A percentile compares a stretch with the other conserved stretches of the same genome.
Conservation (phyloP, 1,139 yeast species). For the Waltiozyma sp. region DNA sequence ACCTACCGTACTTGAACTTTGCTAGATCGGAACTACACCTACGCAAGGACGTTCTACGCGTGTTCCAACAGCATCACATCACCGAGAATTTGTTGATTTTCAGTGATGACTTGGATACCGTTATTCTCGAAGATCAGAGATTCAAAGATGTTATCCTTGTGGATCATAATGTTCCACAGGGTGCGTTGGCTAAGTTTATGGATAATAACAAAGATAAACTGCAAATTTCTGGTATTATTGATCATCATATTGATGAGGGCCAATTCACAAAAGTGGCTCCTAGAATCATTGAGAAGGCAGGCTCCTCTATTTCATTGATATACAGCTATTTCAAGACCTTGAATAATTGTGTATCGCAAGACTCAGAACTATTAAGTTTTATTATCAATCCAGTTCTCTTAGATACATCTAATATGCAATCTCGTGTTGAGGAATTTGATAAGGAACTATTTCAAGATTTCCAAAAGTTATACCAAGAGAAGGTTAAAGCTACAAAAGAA, state of each 20-base stretch:
- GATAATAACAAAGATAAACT: slow-evolving; percentile 13
- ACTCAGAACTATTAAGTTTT: slow-evolving; percentile 32
- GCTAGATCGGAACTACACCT: slow-evolving; percentile 52
- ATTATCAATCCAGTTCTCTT: slow-evolving; percentile 58
- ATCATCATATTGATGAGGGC: slow-evolving; percentile 76
- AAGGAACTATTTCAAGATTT: neutral
- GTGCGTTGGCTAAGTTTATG: slow-evolving; percentile 26
- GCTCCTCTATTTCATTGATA: slow-evolving; percentile 73
- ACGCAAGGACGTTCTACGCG: slow-evolving; percentile 57
- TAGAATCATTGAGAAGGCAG: slow-evolving; percentile 47
- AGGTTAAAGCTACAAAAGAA: slow-evolving; percentile 31
- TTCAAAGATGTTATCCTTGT: slow-evolving; percentile 45
- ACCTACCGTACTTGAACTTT: slow-evolving; percentile 61
- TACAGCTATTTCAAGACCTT: slow-evolving; percentile 45
- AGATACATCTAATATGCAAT: slow-evolving; percentile 58
- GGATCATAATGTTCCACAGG: slow-evolving; percentile 72
- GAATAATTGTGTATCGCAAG: slow-evolving; percentile 15
- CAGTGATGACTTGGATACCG: slow-evolving; percentile 41
- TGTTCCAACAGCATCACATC: slow-evolving; percentile 40
- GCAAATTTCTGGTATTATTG: slow-evolving; percentile 51
- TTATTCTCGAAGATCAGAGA: slow-evolving; percentile 1
- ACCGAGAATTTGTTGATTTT: slow-evolving; percentile 43
- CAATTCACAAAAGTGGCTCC: slow-evolving; percentile 40
- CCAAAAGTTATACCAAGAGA: neutral
- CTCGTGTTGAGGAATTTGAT: slow-evolving; percentile 35